These are phyloP conservation scores for Dillenia turbinata DNA, from an alignment of 164 flowering plant species.

Conservation along the genomic window DNA sequence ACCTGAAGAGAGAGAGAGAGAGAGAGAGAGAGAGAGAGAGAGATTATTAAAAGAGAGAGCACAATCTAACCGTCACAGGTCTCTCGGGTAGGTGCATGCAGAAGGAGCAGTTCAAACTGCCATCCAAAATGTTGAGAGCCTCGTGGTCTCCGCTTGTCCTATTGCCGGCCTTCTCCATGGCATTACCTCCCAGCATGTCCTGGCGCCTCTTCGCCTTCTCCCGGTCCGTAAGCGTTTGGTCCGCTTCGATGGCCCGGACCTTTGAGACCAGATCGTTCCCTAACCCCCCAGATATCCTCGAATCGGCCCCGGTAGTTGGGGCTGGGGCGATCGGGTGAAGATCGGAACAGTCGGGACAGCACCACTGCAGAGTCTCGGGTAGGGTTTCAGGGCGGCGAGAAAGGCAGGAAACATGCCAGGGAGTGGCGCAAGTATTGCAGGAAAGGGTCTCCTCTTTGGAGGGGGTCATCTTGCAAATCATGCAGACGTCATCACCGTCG, in stretches of 20 bases:
- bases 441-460: constrained; percentile 37
- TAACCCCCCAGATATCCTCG: constrained; percentile 1
- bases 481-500: constrained; percentile 76
- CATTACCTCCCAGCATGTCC: constrained; percentile 46
- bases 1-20: no score
- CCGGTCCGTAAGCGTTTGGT: constrained; percentile 43
- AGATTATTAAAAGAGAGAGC: not conserved
- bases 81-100: constrained; percentile 77
- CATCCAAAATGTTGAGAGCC: constrained; percentile 37
- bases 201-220: constrained; percentile 84
- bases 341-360: constrained; percentile 78
- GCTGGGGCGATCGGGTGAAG: constrained; percentile 6
- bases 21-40: no score
- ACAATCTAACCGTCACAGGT: constrained; percentile 68
- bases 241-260: constrained; percentile 65
- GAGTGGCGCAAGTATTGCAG: constrained; percentile 71
- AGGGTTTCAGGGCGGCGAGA: constrained; percentile 33
- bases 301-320: constrained; percentile 4
- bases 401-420: constrained; percentile 80
- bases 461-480: constrained; percentile 57
- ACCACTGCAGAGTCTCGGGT: constrained; percentile 42
- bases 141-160: constrained; percentile 15
- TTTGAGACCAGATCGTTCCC: constrained; percentile 43
- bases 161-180: constrained; percentile 3
- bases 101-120: constrained; percentile 50